phyloP scores from a whole-genome alignment of 805 yeast genomes.

The Teunomyces panamensis region DNA sequence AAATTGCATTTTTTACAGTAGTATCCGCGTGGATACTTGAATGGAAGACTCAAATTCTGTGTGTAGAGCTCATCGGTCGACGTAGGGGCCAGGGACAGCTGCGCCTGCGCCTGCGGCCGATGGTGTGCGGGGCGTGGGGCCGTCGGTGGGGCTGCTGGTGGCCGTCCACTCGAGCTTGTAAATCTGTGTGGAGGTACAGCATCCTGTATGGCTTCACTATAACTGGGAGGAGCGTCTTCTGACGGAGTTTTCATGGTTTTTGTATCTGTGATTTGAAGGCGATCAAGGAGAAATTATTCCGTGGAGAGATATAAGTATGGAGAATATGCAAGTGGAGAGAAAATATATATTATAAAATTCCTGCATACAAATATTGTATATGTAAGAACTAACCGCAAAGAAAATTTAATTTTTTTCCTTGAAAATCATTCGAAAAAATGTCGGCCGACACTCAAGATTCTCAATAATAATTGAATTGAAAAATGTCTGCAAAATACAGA shows the following conservation, averaged over 20 bases:
- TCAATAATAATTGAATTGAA: no score
- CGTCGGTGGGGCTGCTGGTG: slow-evolving; percentile 6
- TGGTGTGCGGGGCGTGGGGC: slow-evolving; percentile 9
- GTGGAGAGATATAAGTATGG: no score
- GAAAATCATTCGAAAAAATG: no score
- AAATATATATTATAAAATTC: no score
- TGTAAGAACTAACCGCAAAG: no score
- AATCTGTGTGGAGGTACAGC: slow-evolving; percentile 6
- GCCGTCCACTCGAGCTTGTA: slow-evolving; percentile 4
- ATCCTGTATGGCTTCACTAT: slow-evolving; percentile 42
- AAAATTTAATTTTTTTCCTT: no score
- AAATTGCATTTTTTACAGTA: slow-evolving; percentile 34
- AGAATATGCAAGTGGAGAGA: no score
- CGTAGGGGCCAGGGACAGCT: not conserved
- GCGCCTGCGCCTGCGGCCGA: slow-evolving; percentile 5
- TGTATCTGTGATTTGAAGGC: not conserved
- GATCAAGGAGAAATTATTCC: not conserved
- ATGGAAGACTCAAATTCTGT: slow-evolving; percentile 19
- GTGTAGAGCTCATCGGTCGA: slow-evolving; percentile 12
- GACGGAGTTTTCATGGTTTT: not conserved
- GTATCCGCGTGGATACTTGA: slow-evolving; percentile 27
- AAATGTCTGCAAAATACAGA: no score
- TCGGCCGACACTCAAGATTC: no score
- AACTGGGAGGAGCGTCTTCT: slow-evolving; percentile 41
- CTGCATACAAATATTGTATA: no score